Evolutionary conservation across 805 yeast species (phyloP).

Genomic region (Ogataea chonburiensis): DNA sequence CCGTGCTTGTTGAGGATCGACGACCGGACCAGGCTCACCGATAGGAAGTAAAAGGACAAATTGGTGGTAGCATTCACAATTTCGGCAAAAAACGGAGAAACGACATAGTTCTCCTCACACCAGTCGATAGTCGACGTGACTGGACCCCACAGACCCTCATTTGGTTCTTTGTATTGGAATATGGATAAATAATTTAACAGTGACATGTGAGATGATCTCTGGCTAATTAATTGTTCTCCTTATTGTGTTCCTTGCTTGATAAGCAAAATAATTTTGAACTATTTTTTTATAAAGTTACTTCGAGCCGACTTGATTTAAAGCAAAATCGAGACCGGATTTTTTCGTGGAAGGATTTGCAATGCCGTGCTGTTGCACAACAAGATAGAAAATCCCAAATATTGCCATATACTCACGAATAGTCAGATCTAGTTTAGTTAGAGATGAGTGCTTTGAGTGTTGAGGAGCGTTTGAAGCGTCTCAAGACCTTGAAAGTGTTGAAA

Average conservation of each 20-base stretch:
- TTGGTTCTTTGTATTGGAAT: constrained; percentile 23
- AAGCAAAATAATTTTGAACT: no score
- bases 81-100: constrained; percentile 80
- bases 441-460: constrained; percentile 1
- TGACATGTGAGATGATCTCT: no score
- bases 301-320: no score
- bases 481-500: constrained; percentile 23
- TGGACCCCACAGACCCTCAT: constrained; percentile 67
- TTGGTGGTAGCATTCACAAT: constrained; percentile 87
- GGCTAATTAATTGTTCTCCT: no score
- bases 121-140: constrained; percentile 93
- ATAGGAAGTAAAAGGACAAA: constrained; percentile 43
- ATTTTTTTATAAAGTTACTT: no score
- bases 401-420: no score
- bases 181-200: constrained; percentile 8
- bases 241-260: no score
- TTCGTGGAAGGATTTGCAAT: no score
- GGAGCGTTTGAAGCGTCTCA: constrained; percentile 1
- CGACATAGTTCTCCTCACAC: constrained; percentile 97
- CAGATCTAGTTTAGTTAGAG: neutral
- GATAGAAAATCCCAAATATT: no score
- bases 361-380: no score
- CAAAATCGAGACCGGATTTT: no score
- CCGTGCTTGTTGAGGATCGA: constrained; percentile 63
- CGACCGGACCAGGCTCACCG: constrained; percentile 41